A percentile compares a stretch with the other conserved stretches of the same genome.
Evolutionary conservation across 2,329 filamentous ascomycete genomes (phyloP).

Genomic region (Diaporthe sp.): DNA sequence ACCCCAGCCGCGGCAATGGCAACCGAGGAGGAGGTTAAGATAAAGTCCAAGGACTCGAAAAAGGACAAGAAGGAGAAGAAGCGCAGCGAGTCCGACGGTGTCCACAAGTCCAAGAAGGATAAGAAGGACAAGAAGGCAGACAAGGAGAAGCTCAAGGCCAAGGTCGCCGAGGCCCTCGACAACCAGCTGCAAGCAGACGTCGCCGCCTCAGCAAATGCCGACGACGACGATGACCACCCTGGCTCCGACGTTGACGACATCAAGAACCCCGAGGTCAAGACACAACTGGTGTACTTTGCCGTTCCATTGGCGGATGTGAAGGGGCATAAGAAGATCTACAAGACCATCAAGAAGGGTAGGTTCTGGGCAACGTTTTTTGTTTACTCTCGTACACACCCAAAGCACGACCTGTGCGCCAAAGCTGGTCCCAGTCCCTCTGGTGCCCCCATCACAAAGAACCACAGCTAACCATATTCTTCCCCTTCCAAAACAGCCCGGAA

Average conservation of each 20-base stretch:
- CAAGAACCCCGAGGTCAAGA: constrained; percentile 57
- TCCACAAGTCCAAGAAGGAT: constrained; percentile 70
- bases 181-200: constrained; percentile 73
- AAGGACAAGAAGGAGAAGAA: constrained; percentile 71
- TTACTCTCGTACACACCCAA: constrained; percentile 35
- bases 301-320: constrained; percentile 86
- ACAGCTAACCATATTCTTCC: constrained; percentile 31
- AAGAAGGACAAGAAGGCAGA: constrained; percentile 79
- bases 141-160: constrained; percentile 78
- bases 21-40: constrained; percentile 64
- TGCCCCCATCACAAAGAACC: background rate
- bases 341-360: constrained; percentile 73
- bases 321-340: constrained; percentile 76
- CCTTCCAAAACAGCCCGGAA: constrained; percentile 79
- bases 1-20: constrained; percentile 54
- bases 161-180: constrained; percentile 73
- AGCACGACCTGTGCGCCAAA: constrained; percentile 41
- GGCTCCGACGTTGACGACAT: constrained; percentile 50
- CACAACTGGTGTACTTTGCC: constrained; percentile 83
- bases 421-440: background rate
- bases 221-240: constrained; percentile 58
- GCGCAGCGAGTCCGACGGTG: constrained; percentile 67
- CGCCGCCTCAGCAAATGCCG: constrained; percentile 57
- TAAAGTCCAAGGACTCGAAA: constrained; percentile 61
- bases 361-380: constrained; percentile 10